Conservation (phyloP, 139 green algal genomes). For the Micromonas pusilla region DNA sequence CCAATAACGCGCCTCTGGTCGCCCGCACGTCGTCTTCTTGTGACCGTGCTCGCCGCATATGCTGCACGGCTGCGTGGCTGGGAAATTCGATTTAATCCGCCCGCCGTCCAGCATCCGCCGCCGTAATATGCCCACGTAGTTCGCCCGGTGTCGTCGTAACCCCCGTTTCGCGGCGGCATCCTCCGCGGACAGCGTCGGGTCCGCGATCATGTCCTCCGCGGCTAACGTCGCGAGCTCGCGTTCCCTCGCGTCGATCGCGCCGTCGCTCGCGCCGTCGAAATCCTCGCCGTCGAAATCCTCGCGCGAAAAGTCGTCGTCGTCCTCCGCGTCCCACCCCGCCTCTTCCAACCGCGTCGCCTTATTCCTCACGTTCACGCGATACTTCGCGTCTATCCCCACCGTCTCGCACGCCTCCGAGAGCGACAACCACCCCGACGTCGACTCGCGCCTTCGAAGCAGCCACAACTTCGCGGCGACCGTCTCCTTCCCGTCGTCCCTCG, state of each 20-base stretch:
- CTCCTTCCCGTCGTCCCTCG: not conserved
- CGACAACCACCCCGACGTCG: too few relatives aligned
- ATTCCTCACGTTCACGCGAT: not conserved
- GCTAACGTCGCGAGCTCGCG: not conserved
- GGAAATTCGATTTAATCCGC: not conserved
- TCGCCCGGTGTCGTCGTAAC: not conserved
- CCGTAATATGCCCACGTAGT: not conserved
- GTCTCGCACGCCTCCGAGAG: not conserved
- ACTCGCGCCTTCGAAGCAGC: too few relatives aligned
- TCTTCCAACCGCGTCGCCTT: not conserved
- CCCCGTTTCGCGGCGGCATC: not conserved
- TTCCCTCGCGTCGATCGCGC: not conserved
- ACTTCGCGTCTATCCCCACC: not conserved
- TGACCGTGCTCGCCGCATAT: too few relatives aligned
- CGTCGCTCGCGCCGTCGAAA: not conserved
- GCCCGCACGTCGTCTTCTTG: too few relatives aligned
- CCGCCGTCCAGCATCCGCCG: not conserved
- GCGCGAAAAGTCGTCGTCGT: not conserved
- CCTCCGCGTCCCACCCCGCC: not conserved
- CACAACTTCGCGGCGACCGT: not conserved
- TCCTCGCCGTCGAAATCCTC: too few relatives aligned
- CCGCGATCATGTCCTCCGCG: not conserved
- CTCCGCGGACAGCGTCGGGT: not conserved
- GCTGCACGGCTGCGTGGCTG: too few relatives aligned
- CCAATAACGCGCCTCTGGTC: too few relatives aligned